phyloP scores from a whole-genome alignment of 2,329 filamentous ascomycete species.

The Pestalotiopsis sp. region DNA sequence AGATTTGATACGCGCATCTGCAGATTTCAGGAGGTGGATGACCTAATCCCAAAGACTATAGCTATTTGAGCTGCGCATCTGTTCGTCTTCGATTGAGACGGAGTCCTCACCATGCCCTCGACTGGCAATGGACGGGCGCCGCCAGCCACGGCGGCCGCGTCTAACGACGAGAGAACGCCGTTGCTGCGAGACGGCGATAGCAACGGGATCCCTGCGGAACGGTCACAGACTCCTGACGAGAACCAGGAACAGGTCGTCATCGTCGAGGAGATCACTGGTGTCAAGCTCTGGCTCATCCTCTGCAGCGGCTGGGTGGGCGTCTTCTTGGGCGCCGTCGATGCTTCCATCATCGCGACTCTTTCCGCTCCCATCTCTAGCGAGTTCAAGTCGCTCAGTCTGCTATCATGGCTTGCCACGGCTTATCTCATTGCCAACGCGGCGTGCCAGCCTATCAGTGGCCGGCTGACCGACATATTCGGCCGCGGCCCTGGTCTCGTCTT shows the following conservation, averaged over 20 bases:
- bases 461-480: constrained; percentile 86
- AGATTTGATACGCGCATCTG: neutral
- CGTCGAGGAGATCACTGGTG: constrained; percentile 48
- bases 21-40: neutral
- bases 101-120: neutral
- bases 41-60: neutral
- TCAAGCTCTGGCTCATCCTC: constrained; percentile 55
- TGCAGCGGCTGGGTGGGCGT: constrained; percentile 61
- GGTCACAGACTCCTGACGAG: constrained; percentile 20
- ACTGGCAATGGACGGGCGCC: neutral
- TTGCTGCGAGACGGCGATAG: constrained; percentile 20
- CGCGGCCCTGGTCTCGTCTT: constrained; percentile 77
- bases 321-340: constrained; percentile 68
- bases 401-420: constrained; percentile 86
- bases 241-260: constrained; percentile 50
- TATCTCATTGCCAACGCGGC: constrained; percentile 89
- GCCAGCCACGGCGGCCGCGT: constrained; percentile 1
- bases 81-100: neutral
- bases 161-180: constrained; percentile 23
- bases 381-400: constrained; percentile 77
- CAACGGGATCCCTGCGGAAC: constrained; percentile 15
- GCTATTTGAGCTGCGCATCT: neutral
- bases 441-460: constrained; percentile 81
- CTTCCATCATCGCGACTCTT: constrained; percentile 83
- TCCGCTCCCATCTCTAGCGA: constrained; percentile 81